Percentiles rank a stretch among this genome's conserved stretches.
Evolutionary conservation across 2,329 filamentous ascomycete species (phyloP).

Genomic region (Fusarium sp.): DNA sequence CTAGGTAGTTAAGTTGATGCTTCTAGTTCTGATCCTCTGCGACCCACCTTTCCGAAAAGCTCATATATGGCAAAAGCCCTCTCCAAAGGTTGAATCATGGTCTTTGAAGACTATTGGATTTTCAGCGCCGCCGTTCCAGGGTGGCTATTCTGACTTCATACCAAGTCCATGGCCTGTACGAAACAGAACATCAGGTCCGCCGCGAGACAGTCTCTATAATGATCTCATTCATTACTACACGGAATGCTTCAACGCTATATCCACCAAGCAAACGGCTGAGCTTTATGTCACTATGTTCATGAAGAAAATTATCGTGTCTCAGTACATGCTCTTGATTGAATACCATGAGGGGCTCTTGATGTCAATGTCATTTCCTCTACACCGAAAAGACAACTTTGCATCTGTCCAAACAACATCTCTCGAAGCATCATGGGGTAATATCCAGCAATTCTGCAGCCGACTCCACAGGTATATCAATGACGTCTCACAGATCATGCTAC

Average conservation of each 20-base stretch:
- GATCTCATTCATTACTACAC: constrained; percentile 8
- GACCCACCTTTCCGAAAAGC: constrained; percentile 6
- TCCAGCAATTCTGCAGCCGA: constrained; percentile 7
- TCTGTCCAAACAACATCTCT: constrained; percentile 11
- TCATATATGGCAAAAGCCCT: constrained; percentile 3
- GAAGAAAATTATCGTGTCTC: not conserved
- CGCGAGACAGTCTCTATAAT: constrained; percentile 2
- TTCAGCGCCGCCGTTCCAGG: too few relatives aligned
- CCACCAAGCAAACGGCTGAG: not conserved
- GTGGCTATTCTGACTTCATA: too few relatives aligned
- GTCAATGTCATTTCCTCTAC: constrained; percentile 7
- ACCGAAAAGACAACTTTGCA: constrained; percentile 15
- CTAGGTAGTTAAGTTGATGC: constrained; percentile 2
- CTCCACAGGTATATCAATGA: not conserved
- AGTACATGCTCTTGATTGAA: constrained; percentile 6
- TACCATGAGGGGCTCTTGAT: constrained; percentile 4
- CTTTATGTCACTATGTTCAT: constrained; percentile 3
- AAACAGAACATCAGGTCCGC: not conserved
- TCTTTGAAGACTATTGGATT: too few relatives aligned
- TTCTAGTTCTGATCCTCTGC: constrained; percentile 1
- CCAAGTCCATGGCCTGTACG: too few relatives aligned
- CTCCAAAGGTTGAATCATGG: not conserved
- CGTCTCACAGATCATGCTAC: constrained; percentile 12
- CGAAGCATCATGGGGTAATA: constrained; percentile 12
- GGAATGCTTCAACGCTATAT: constrained; percentile 15